Conservation (phyloP, 2,329 filamentous ascomycete species). For the Trichoderma atroviride region DNA sequence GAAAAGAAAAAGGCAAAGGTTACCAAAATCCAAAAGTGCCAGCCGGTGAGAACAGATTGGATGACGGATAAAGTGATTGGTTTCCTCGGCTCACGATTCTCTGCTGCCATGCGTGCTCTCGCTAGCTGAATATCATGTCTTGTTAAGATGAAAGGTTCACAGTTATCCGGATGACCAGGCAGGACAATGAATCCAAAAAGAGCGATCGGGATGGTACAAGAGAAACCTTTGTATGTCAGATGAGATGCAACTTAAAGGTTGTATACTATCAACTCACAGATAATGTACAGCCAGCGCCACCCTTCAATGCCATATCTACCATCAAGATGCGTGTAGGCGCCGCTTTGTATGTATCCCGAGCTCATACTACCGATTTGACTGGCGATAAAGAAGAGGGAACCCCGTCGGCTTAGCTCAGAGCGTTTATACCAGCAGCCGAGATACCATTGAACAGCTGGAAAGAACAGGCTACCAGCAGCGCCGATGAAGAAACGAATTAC, state of each 20-base stretch:
- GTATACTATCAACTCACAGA: constrained; percentile 32
- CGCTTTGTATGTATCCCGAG: constrained; percentile 47
- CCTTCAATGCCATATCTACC: constrained; percentile 42
- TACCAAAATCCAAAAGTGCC: constrained; percentile 40
- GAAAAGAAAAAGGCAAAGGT: constrained; percentile 35
- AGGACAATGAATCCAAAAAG: constrained; percentile 38
- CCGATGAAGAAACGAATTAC: constrained; percentile 48
- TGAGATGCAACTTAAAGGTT: background rate
- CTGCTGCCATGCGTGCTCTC: constrained; percentile 36
- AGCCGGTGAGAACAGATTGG: constrained; percentile 34
- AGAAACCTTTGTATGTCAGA: constrained; percentile 34
- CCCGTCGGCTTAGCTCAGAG: constrained; percentile 42
- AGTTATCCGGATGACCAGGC: constrained; percentile 38
- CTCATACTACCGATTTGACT: constrained; percentile 49
- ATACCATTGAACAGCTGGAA: constrained; percentile 41
- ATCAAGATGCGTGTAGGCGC: constrained; percentile 43
- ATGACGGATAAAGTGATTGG: constrained; percentile 35
- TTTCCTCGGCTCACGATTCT: constrained; percentile 36
- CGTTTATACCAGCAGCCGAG: constrained; percentile 49
- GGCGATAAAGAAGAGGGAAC: constrained; percentile 47
- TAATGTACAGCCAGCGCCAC: constrained; percentile 52
- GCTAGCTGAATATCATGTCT: constrained; percentile 36
- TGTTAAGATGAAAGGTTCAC: constrained; percentile 36
- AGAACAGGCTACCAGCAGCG: constrained; percentile 38
- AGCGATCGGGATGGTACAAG: constrained; percentile 39